A percentile compares a stretch with the other conserved stretches of the same genome.
Evolutionary conservation across 306 rosid genomes (phyloP).

Genomic region (Vigna trinervia): DNA sequence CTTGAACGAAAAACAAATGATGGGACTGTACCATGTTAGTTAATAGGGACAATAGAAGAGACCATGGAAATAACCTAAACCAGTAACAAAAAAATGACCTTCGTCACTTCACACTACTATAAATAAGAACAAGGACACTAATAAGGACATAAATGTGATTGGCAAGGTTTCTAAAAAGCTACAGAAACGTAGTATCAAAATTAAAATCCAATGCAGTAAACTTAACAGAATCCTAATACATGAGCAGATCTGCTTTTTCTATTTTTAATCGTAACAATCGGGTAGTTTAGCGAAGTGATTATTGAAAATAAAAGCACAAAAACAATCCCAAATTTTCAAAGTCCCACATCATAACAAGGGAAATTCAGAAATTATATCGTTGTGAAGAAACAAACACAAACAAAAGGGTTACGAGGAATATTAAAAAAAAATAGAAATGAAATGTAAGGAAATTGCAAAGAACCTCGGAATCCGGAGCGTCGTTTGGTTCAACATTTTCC

Average conservation of each 20-base stretch:
- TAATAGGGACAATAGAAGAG: background rate
- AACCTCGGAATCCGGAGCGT: conserved; percentile 70
- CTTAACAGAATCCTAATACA: background rate
- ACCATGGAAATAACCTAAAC: background rate
- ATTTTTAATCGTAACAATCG: too few species aligned
- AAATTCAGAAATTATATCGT: conserved; percentile 18
- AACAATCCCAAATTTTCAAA: background rate
- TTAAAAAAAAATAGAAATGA: background rate
- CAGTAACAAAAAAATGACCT: background rate
- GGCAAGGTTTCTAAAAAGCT: background rate
- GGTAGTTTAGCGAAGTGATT: background rate
- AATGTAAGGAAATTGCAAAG: background rate
- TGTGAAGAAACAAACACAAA: conserved; percentile 5
- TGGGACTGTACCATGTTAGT: background rate
- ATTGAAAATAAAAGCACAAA: background rate
- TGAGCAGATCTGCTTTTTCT: background rate
- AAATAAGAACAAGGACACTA: background rate
- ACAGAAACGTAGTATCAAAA: background rate
- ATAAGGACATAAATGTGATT: background rate
- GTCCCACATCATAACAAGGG: conserved; percentile 6
- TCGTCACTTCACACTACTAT: background rate
- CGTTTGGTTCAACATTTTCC: conserved; percentile 53
- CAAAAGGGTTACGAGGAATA: background rate
- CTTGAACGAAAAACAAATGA: background rate
- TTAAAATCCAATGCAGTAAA: background rate